A percentile compares a stretch with the other conserved stretches of the same genome.
These are phyloP conservation scores for Podaxis sp. DNA, from an alignment of 768 basidiomycete genomes.

Conservation along the genomic window DNA sequence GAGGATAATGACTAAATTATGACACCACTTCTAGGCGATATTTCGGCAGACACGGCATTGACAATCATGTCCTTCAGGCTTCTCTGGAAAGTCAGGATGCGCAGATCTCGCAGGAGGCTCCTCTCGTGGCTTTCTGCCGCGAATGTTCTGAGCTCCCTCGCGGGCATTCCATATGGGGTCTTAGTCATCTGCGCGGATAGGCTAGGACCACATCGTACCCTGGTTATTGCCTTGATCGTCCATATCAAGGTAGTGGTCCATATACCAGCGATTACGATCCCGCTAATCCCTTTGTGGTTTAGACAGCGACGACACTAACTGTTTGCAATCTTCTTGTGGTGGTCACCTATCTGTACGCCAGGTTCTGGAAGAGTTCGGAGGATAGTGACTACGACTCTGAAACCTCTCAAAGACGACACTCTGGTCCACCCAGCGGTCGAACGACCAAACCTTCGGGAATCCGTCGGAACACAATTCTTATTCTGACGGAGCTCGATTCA, in stretches of 20 bases:
- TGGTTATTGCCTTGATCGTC: neutral
- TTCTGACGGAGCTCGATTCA: conserved; percentile 6
- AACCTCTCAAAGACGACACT: neutral
- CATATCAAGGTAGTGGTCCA: conserved; percentile 2
- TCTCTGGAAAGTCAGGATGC: conserved; percentile 9
- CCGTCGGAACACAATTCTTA: neutral
- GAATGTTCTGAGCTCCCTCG: conserved; percentile 8
- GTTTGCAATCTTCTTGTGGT: conserved; percentile 11
- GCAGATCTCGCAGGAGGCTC: conserved; percentile 1
- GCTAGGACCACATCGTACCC: neutral
- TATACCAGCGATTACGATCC: neutral
- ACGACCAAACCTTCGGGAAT: neutral
- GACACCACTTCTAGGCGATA: neutral
- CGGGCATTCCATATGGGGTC: neutral
- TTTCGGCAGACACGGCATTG: conserved; percentile 2
- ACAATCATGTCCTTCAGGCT: conserved; percentile 6
- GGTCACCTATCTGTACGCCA: conserved; percentile 8
- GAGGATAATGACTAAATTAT: neutral
- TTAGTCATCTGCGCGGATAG: neutral
- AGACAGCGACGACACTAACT: conserved; percentile 4
- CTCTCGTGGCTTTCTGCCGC: conserved; percentile 5
- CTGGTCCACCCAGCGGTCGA: neutral
- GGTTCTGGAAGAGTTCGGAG: neutral
- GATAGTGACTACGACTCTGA: neutral
- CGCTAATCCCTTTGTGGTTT: neutral